phyloP scores from a whole-genome alignment of 768 basidiomycete genomes.

The Candolleomyces eurysporus region DNA sequence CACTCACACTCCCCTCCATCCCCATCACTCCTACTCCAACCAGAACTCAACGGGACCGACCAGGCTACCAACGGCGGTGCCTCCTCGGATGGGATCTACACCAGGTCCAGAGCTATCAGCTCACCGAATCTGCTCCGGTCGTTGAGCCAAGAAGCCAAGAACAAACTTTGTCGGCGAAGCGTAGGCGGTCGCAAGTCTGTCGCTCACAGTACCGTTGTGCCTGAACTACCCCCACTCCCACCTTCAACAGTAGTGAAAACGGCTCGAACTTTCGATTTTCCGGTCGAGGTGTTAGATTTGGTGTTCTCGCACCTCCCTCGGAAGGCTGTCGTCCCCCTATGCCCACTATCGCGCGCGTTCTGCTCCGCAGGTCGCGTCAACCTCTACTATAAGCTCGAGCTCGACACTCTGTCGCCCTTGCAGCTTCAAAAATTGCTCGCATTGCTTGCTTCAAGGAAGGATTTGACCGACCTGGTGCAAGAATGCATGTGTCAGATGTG shows the following conservation, averaged over 20 bases:
- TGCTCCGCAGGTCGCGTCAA: constrained; percentile 22
- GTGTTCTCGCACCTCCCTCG: constrained; percentile 35
- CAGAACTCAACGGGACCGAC: not conserved
- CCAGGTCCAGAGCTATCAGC: no score
- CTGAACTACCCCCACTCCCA: no score
- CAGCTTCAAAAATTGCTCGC: constrained; percentile 36
- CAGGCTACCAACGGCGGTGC: not conserved
- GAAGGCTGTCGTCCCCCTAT: constrained; percentile 23
- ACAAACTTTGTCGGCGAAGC: no score
- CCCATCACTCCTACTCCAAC: constrained; percentile 6
- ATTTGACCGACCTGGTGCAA: constrained; percentile 39
- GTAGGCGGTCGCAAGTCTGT: no score
- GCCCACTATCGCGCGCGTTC: constrained; percentile 31
- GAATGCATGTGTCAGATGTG: constrained; percentile 40
- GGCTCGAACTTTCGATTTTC: constrained; percentile 18
- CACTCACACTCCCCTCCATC: constrained; percentile 1
- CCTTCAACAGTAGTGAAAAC: not conserved
- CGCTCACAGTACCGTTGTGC: no score
- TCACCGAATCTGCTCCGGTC: no score
- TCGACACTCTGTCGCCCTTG: constrained; percentile 25
- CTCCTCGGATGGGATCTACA: no score
- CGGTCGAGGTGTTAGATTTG: constrained; percentile 29
- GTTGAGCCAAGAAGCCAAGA: no score
- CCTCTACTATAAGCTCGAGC: constrained; percentile 34
- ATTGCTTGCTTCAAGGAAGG: constrained; percentile 34